Percentiles rank a stretch among this genome's conserved stretches.
Evolutionary conservation across 1,284 basidiomycete species (phyloP).

Genomic region (Schizophyllum commune): DNA sequence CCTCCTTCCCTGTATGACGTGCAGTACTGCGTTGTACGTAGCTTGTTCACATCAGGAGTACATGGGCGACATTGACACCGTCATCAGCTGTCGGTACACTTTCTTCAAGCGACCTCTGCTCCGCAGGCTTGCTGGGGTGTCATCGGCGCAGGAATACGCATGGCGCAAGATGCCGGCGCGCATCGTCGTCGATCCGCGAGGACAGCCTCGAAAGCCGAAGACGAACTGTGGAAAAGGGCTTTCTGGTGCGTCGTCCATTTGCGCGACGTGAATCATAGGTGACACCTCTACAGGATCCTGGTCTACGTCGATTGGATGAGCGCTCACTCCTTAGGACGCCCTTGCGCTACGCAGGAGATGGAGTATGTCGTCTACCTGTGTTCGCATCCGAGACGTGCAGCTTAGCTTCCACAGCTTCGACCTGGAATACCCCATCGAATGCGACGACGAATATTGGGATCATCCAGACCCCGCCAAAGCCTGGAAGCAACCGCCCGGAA

Average conservation of each 20-base stretch:
- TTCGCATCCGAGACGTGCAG: background rate
- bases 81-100: slow-evolving; percentile 7
- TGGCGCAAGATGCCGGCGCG: slow-evolving; percentile 31
- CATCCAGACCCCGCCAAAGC: slow-evolving; percentile 23
- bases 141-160: slow-evolving; percentile 36
- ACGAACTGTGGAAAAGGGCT: slow-evolving; percentile 44
- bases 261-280: background rate
- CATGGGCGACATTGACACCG: background rate
- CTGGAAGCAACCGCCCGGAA: slow-evolving; percentile 42
- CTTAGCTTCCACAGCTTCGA: slow-evolving; percentile 32
- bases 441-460: slow-evolving; percentile 50
- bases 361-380: slow-evolving; percentile 25
- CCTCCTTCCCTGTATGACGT: slow-evolving; percentile 50
- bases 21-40: slow-evolving; percentile 32
- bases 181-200: slow-evolving; percentile 18
- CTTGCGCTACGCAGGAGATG: slow-evolving; percentile 42
- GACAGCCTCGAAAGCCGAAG: slow-evolving; percentile 20
- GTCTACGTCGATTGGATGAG: slow-evolving; percentile 27
- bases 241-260: slow-evolving; percentile 31
- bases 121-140: slow-evolving; percentile 38
- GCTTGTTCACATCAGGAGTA: background rate
- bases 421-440: slow-evolving; percentile 41
- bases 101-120: slow-evolving; percentile 8
- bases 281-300: slow-evolving; percentile 17
- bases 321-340: slow-evolving; percentile 43